A percentile compares a stretch with the other conserved stretches of the same genome.
Evolutionary conservation across 129 eudicot species (phyloP).

Genomic region (Rutidosis leptorrhynchoides): DNA sequence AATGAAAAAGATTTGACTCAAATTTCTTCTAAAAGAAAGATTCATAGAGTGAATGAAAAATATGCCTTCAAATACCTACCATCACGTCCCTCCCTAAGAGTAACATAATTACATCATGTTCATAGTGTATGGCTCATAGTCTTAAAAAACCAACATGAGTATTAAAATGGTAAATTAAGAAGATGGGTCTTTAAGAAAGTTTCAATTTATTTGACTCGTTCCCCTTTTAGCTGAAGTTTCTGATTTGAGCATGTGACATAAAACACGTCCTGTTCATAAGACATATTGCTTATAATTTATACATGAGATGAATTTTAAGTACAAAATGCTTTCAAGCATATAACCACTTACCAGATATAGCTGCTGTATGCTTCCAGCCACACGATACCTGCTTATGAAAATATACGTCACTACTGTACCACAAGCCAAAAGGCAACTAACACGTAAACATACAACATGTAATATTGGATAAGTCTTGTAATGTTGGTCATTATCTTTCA

Average conservation of each 20-base stretch:
- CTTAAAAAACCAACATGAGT: background rate
- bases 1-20: background rate
- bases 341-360: conserved; percentile 65
- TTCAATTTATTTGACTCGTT: background rate
- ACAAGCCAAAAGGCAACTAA: conserved; percentile 2
- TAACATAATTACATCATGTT: background rate
- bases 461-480: background rate
- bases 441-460: background rate
- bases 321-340: conserved; percentile 16
- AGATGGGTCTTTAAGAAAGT: too few relatives aligned
- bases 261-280: background rate
- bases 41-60: background rate
- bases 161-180: background rate
- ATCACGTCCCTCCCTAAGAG: background rate
- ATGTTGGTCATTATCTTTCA: background rate
- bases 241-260: too few relatives aligned
- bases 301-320: conserved; percentile 1
- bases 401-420: conserved; percentile 16
- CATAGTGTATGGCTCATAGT: conserved; percentile 1
- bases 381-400: conserved; percentile 71
- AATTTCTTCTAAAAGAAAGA: conserved; percentile 4
- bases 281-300: background rate
- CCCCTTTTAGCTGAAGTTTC: too few relatives aligned
- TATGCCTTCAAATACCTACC: background rate
- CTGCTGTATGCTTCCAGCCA: conserved; percentile 99